Conservation (phyloP, 2,329 filamentous ascomycete genomes). For the Dothistroma pini region DNA sequence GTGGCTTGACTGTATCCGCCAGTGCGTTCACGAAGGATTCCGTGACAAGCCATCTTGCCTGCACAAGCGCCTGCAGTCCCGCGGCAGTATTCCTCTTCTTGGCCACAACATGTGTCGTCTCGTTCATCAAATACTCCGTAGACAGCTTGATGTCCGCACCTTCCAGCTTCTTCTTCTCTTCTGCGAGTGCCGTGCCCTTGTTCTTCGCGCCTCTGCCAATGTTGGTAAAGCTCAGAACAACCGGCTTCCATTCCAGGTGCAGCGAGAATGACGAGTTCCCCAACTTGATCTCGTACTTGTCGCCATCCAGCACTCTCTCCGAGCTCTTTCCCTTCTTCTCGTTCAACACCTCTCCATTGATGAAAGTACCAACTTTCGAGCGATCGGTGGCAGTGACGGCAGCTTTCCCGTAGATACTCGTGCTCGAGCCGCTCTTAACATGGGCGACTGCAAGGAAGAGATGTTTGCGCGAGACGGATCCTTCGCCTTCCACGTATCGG, state of each 20-base stretch:
- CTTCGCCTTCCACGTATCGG: constrained; percentile 66
- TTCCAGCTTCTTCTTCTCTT: constrained; percentile 65
- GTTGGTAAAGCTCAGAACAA: constrained; percentile 78
- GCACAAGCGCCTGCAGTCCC: constrained; percentile 80
- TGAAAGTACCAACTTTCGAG: constrained; percentile 78
- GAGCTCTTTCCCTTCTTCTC: constrained; percentile 47
- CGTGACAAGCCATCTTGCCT: constrained; percentile 73
- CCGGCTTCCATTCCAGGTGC: constrained; percentile 64
- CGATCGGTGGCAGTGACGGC: constrained; percentile 70
- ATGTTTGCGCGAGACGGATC: constrained; percentile 85
- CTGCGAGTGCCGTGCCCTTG: constrained; percentile 54
- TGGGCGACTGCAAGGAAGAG: constrained; percentile 68
- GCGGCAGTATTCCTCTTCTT: constrained; percentile 88
- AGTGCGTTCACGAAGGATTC: constrained; percentile 71
- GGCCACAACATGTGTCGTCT: constrained; percentile 83
- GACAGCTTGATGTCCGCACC: constrained; percentile 85
- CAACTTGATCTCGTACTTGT: constrained; percentile 59
- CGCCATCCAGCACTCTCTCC: constrained; percentile 31
- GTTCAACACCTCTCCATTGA: constrained; percentile 66
- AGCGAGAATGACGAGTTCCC: constrained; percentile 49
- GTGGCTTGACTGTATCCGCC: constrained; percentile 52
- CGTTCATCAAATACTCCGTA: constrained; percentile 63
- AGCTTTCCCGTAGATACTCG: constrained; percentile 58
- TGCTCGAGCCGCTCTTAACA: constrained; percentile 62
- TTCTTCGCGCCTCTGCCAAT: constrained; percentile 54